Base-by-base conservation (phyloP, 257 asterid genomes). In the Ballota nigra region DNA sequence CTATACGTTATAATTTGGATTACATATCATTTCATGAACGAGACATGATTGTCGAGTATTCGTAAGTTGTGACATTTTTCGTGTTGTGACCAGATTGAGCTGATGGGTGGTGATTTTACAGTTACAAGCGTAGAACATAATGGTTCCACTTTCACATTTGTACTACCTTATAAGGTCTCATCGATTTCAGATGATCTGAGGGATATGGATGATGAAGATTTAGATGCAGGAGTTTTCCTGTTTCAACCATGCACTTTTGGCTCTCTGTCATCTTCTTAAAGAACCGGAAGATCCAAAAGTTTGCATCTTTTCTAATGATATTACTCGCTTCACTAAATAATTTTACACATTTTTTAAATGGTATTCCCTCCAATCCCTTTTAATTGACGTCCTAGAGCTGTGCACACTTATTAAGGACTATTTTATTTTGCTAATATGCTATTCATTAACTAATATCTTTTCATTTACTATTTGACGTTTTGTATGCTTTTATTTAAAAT, bases 31-130 rank as follows among this genome's bases (percentile, higher is more conserved):
- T 15, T 18, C 24, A n/a, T 4, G 31, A 66, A 11, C 13, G 1
- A 26, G 29, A 34, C 19, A 63, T 64, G 6, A 16, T 65, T 4
- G 33, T 28, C n/a, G n/a, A n/a, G n/a, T n/a, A n/a, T n/a, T n/a
- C n/a, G n/a, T 2, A 11, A 49, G 7, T 0, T 8, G 6, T 5
- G 0, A 28, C 7, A 40, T 45, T 6, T 40, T 66, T 38, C 52
- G 60, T 34, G 20, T 38, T 60, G 60, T 65, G 68, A 70, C 71
- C 85, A 92, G 98, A 97, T 88, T 76, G 98, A 92, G 82, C 97
- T 92, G 67, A 92, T 92, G 98, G 98, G 98, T 11, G 98, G 98
- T 63, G 84, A 80, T 47, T 89, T 92, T 63, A 84, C 95, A 0
- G 96, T 92, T 23, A 84, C 91, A 10, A 90, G 96, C 55, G 70